Evolutionary conservation across 192 early-diverging fungal species (phyloP).

Genomic region (Chytriomyces sp.): DNA sequence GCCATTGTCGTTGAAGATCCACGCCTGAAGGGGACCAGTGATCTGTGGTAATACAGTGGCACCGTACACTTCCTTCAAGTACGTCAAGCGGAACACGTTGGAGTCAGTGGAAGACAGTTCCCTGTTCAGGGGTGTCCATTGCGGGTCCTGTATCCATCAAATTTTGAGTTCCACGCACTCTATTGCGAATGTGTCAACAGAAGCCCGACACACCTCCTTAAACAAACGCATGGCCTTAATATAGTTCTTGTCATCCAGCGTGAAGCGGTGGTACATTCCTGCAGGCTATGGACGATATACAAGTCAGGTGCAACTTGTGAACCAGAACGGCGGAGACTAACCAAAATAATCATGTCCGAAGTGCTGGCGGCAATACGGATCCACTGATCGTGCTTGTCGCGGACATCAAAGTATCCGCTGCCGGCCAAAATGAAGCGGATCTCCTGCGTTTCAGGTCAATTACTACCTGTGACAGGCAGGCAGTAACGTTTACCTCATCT

Average conservation of each 20-base stretch:
- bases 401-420: conserved; percentile 84
- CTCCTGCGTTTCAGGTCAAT: too few relatives aligned
- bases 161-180: too few relatives aligned
- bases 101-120: conserved; percentile 8
- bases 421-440: conserved; percentile 92
- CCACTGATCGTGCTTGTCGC: conserved; percentile 69
- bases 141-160: too few relatives aligned
- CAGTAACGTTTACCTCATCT: too few relatives aligned
- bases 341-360: conserved; percentile 84
- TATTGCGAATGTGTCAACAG: too few relatives aligned
- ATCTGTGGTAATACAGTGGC: neutral
- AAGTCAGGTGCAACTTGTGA: neutral
- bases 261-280: conserved; percentile 97
- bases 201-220: too few relatives aligned
- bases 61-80: conserved; percentile 12
- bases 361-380: conserved; percentile 77
- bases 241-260: conserved; percentile 82
- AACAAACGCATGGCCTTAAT: conserved; percentile 82
- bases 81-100: conserved; percentile 26
- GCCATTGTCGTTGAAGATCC: neutral
- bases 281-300: conserved; percentile 59
- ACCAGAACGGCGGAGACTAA: neutral
- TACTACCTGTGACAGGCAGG: too few relatives aligned
- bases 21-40: neutral
- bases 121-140: conserved; percentile 35